phyloP scores from a whole-genome alignment of 208 protist species.

The Crithidia expoeki region DNA sequence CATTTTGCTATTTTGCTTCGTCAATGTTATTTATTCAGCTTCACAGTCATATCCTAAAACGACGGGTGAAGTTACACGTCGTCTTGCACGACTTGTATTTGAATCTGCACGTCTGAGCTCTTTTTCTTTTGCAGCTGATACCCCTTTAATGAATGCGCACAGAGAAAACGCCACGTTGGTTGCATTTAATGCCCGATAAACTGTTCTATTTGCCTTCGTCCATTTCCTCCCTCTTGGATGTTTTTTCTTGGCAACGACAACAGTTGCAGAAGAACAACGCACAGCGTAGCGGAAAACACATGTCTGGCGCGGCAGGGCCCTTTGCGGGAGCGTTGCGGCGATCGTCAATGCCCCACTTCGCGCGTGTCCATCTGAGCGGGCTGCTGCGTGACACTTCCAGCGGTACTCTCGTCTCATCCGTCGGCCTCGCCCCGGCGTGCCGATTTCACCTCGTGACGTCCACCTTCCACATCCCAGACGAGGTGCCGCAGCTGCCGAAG shows the following conservation, averaged over 20 bases:
- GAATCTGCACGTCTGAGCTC: too few relatives aligned
- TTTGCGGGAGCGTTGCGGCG: not conserved
- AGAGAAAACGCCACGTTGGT: too few relatives aligned
- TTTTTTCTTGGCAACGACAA: too few relatives aligned
- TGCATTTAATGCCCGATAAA: too few relatives aligned
- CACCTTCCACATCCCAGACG: not conserved
- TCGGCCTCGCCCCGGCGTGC: not conserved
- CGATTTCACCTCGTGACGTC: conserved; percentile 9
- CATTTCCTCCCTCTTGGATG: not conserved
- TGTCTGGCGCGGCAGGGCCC: not conserved
- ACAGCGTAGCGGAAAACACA: too few relatives aligned
- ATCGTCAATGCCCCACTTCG: not conserved
- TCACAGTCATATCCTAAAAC: too few relatives aligned
- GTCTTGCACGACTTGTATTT: too few relatives aligned
- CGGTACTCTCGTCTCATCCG: not conserved
- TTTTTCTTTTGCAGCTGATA: too few relatives aligned
- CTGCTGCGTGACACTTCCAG: not conserved
- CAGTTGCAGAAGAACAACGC: not conserved
- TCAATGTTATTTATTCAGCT: too few relatives aligned
- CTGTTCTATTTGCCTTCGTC: not conserved
- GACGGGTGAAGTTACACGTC: too few relatives aligned
- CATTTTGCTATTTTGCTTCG: too few relatives aligned
- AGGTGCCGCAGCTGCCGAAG: conserved; percentile 4
- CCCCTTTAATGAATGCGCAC: too few relatives aligned
- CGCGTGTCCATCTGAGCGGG: not conserved